Evolutionary conservation across 495 filamentous ascomycete genomes (phyloP), one percentile per base, ranked within the genome.

Genomic region (Penicillium herquei): DNA sequence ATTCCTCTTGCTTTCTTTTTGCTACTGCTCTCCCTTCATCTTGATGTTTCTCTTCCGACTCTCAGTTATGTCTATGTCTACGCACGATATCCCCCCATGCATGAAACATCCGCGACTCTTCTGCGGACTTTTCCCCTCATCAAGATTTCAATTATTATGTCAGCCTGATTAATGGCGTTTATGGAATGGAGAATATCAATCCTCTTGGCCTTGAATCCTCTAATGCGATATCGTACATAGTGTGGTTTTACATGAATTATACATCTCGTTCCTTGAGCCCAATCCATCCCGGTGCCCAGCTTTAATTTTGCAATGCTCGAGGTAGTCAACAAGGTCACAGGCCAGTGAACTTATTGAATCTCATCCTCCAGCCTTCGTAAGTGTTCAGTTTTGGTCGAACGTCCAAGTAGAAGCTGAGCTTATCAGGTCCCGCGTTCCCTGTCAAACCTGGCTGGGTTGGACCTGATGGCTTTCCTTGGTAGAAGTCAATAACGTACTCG

Each of bases 401-500:
- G 68, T 98, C 94, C 54, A 98, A 71, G 70, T 90, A 97, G 70
- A 98, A 98, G 58, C 87, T 96, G 57, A 97, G 70, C 58, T 86
- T 87, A 46, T 79, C 82, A 2, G 83, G 83, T 6, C 68, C 76
- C 46, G 81, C 76, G 51, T 72, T 73, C 44, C 67, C 65, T 21
- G 73, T 65, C 54, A 78, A 53, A 6, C 74, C 76, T 3, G 64
- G 31, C 11, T 54, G 48, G 14, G 46, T 55, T 21, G 30, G 55
- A 39, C 46, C 67, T 3, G 66, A 58, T 14, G 70, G 64, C 59
- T 86, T 89, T 0, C 94, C 94, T 32, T 87, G 83, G 69, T 98
- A 98, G 68, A 98, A 98, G 73, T 98, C 94, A 71, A 98, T 98
- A 26, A 98, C 85, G 68, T 98, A 98, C 66, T 97, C 94, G 39